Base-by-base conservation (phyloP, 306 rosid genomes). In the Cicer cuneatum region DNA sequence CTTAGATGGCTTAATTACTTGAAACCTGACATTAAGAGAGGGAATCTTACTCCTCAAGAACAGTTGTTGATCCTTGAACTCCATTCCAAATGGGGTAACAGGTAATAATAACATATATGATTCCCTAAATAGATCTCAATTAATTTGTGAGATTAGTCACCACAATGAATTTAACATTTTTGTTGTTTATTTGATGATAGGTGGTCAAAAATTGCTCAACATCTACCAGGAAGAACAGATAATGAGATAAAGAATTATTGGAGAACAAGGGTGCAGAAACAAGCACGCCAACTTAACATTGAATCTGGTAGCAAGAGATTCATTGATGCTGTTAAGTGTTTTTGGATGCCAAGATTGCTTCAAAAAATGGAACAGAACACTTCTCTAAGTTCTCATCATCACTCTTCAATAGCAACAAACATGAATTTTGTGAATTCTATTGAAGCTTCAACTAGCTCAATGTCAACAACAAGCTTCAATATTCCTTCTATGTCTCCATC, bases 131-230 rank as follows among this genome's bases (percentile, higher is more conserved):
- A 58, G 0, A 29, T 58, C 3, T 6, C 15, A 58, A 1, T 24
- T 24, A 2, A 11, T 1, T 11, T 0, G 5, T 58, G 2, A 29
- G 0, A 58, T 11, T 29, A 2, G 18, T 15, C 41, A 33, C 10
- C 19, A 16, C 18, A 62, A 16, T 7, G 40, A 67, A 14, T 8
- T 59, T 76, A 33, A 63, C 39, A 51, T 37, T 61, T 51, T 21
- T 69, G 29, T 53, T 62, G 52, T 45, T 74, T 15, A 33, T 71
- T 42, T 67, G 53, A 48, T 13, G 5, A 62, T 38, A 93, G 97
- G 80, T 93, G 98, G 98, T 91, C 97, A 10, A 93, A 88, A 74
- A 93, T 93, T 82, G 97, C 97, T 5, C 97, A 91, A 21, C 93
- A 85, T 71, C 86, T 93, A 37, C 98, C 97, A 0, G 98, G 97